Percentiles rank a stretch among this genome's conserved stretches.
Evolutionary conservation across 352 stramenopile genomes (phyloP).

Genomic region (Phytopythium vexans): DNA sequence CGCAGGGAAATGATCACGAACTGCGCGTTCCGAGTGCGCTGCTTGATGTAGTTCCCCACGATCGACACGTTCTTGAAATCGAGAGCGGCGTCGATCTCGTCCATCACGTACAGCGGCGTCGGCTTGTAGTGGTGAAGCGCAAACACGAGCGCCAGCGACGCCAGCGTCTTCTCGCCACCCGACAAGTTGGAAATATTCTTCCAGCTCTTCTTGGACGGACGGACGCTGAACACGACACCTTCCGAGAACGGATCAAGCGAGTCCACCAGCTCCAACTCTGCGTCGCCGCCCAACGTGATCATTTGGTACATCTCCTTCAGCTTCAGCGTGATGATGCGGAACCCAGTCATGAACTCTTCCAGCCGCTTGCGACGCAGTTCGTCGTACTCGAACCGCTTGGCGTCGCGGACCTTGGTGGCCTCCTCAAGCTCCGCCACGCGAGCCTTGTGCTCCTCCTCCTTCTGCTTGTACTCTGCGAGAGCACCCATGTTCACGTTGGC

Average conservation of each 20-base stretch:
- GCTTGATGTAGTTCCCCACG: conserved; percentile 99
- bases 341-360: conserved; percentile 99
- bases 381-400: conserved; percentile 93
- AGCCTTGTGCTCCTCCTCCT: conserved; percentile 94
- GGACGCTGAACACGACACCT: conserved; percentile 98
- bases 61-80: conserved; percentile 99
- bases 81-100: conserved; percentile 91
- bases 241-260: conserved; percentile 99
- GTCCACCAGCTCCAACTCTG: conserved; percentile 99
- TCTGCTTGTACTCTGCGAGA: conserved; percentile 90
- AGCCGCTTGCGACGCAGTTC: conserved; percentile 95
- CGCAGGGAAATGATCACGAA: conserved; percentile 99
- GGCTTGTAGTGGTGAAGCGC: conserved; percentile 99
- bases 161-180: conserved; percentile 98
- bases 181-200: conserved; percentile 99
- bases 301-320: conserved; percentile 99
- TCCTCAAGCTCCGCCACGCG: conserved; percentile 94
- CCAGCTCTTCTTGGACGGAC: conserved; percentile 99
- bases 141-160: conserved; percentile 99
- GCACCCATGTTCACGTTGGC: conserved; percentile 95
- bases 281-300: conserved; percentile 96
- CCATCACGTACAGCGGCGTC: conserved; percentile 99
- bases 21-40: conserved; percentile 98
- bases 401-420: conserved; percentile 91
- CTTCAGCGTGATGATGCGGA: conserved; percentile 98